Evolutionary conservation across 2,329 filamentous ascomycete species (phyloP).

Genomic region (Colletotrichum australisinense): DNA sequence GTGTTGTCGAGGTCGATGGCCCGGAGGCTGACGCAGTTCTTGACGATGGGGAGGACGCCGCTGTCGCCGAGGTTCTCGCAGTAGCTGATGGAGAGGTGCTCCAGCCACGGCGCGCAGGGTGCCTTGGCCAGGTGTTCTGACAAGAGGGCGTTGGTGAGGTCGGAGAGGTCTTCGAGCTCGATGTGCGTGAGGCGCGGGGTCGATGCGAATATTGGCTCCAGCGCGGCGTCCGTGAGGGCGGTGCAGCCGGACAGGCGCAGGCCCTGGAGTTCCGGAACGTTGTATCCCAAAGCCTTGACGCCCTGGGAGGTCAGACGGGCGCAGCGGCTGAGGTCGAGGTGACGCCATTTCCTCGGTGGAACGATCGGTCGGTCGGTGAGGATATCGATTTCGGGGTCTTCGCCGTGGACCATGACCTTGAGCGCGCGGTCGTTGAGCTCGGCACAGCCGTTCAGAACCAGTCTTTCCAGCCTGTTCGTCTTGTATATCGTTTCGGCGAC

Average conservation of each 20-base stretch:
- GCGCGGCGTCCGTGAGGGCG: slow-evolving; percentile 77
- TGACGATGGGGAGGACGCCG: slow-evolving; percentile 86
- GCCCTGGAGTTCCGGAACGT: slow-evolving; percentile 83
- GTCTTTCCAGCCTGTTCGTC: slow-evolving; percentile 83
- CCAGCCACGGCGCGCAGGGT: slow-evolving; percentile 76
- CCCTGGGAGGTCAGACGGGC: slow-evolving; percentile 77
- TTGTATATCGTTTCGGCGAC: slow-evolving; percentile 81
- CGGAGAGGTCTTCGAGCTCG: slow-evolving; percentile 86
- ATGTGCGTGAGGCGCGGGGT: slow-evolving; percentile 84
- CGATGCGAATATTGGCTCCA: slow-evolving; percentile 79
- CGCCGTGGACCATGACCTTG: slow-evolving; percentile 79
- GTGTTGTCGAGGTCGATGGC: slow-evolving; percentile 94
- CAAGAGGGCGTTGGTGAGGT: slow-evolving; percentile 80
- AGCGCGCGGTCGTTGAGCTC: slow-evolving; percentile 83
- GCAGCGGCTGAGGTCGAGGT: slow-evolving; percentile 88
- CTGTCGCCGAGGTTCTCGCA: slow-evolving; percentile 87
- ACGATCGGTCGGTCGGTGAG: slow-evolving; percentile 82
- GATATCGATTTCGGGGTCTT: slow-evolving; percentile 81
- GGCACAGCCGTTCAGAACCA: slow-evolving; percentile 83
- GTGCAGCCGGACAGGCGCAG: slow-evolving; percentile 84
- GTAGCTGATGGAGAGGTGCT: slow-evolving; percentile 89
- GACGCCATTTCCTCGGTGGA: slow-evolving; percentile 80
- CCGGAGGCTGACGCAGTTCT: slow-evolving; percentile 75
- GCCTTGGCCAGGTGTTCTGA: slow-evolving; percentile 79
- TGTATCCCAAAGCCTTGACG: slow-evolving; percentile 76